Evolutionary conservation across 176 grass and related monocot species (phyloP), one percentile per base, ranked within the genome.

Genomic region (Phyllostachys edulis): DNA sequence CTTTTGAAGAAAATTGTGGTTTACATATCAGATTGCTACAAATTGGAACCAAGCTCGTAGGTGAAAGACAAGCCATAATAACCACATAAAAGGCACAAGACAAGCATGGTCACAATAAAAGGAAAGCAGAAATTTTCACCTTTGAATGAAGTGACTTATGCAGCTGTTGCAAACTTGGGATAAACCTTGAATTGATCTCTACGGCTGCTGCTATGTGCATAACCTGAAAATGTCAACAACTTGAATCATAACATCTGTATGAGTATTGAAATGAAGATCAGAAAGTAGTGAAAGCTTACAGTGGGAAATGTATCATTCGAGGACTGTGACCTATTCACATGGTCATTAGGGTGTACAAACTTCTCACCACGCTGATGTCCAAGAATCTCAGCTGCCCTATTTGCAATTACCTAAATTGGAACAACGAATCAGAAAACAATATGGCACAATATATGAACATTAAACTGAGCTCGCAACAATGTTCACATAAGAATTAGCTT

Each of bases 231-330:
- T 69, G 65, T 69, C n/a, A 87, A 63, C 44, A 84, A 81, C 20
- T 44, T 77, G 69, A 84, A 87, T 44, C 44, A 87, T 40, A 51
- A 78, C 50, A 78, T 76, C 60, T 72, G 40, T 69, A 63, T n/a
- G 38, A 13, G 13, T 21, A 15, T 5, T 54, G 29, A 71, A 85
- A 57, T 54, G 70, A 85, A 49, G 40, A 85, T 24, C 15, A 60
- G 16, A 84, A 36, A 78, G n/a, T 39, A 71, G 74, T 56, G 9
- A 82, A 75, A 44, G 1, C 93, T 99, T 91, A 99, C 96, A 78
- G 96, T 99, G 51, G 96, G 96, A 87, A 99, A 99, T 52, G 96
- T 99, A 89, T 99, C 96, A 84, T 99, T 99, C 5, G 96, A 99
- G 64, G 96, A 99, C 75, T 99, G 96, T 49, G 96, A 92, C 82